A percentile compares a stretch with the other conserved stretches of the same genome.
Conservation (phyloP, 768 basidiomycete species). For the Rhizopogon vinicolor region DNA sequence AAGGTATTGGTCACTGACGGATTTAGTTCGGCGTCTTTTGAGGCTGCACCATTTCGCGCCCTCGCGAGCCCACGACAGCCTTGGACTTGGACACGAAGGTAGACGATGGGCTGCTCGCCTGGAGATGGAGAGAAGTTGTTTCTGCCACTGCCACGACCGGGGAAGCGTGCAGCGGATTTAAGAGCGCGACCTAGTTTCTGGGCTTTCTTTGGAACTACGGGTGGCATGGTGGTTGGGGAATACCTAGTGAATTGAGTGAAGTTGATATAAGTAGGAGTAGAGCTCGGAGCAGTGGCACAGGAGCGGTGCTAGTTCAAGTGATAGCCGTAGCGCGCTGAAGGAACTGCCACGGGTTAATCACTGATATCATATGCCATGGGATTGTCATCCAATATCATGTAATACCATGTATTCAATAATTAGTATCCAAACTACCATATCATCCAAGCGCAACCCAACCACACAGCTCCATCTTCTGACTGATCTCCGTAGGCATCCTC, state of each 20-base stretch:
- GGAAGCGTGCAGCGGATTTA: constrained; percentile 53
- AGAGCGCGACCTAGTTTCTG: constrained; percentile 57
- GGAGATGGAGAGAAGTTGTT: constrained; percentile 38
- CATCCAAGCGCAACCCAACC: neutral
- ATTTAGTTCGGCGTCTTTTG: constrained; percentile 68
- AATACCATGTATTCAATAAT: no score
- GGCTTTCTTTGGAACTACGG: constrained; percentile 34
- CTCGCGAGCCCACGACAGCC: constrained; percentile 49
- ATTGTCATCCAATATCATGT: neutral
- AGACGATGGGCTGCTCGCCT: constrained; percentile 63
- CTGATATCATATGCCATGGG: neutral
- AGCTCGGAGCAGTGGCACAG: neutral
- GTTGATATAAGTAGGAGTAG: neutral
- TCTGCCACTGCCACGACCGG: constrained; percentile 37
- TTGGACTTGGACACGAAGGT: constrained; percentile 65
- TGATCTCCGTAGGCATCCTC: constrained; percentile 12
- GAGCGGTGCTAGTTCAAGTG: neutral
- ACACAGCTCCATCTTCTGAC: neutral
- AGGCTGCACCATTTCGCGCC: constrained; percentile 39
- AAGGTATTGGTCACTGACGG: constrained; percentile 50
- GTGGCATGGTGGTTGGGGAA: constrained; percentile 25
- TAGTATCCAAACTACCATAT: no score
- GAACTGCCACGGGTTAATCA: neutral
- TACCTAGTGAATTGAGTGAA: neutral
- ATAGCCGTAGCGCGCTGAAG: no score